A percentile compares a stretch with the other conserved stretches of the same genome.
Conservation (phyloP, 1,139 yeast species). For the Blastobotrys buckinghamii region DNA sequence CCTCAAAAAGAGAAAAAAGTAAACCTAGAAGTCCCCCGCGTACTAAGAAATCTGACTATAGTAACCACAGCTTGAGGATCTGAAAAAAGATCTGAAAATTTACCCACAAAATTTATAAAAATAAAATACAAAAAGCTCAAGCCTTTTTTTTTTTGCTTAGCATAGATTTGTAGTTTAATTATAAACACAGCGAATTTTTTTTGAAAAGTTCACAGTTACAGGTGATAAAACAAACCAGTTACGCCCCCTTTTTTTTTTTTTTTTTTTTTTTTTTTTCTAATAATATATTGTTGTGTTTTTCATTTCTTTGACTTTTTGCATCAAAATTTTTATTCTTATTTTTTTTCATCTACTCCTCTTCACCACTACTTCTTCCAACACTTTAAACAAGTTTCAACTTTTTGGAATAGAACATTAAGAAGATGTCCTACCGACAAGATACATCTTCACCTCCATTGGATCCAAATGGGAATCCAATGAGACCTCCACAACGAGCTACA, state of each 20-base stretch:
- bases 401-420: background rate
- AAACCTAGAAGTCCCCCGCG: no score
- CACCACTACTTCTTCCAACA: no score
- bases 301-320: background rate
- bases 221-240: background rate
- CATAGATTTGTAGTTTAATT: no score
- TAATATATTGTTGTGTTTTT: background rate
- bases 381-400: background rate
- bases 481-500: constrained; percentile 3
- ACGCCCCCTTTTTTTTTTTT: constrained; percentile 1
- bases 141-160: background rate
- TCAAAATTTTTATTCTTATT: no score
- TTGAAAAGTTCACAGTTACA: background rate
- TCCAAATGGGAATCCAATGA: constrained; percentile 1
- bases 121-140: background rate
- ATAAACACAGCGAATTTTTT: no score
- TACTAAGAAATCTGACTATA: no score
- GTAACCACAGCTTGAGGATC: no score
- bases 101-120: no score
- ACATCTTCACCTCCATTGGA: constrained; percentile 1
- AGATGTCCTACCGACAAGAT: constrained; percentile 1
- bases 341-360: no score
- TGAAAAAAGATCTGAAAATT: no score
- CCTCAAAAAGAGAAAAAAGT: no score
- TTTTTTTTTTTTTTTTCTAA: background rate